Evolutionary conservation across 2,329 filamentous ascomycete genomes (phyloP).

Genomic region (Cladosporium phlei): DNA sequence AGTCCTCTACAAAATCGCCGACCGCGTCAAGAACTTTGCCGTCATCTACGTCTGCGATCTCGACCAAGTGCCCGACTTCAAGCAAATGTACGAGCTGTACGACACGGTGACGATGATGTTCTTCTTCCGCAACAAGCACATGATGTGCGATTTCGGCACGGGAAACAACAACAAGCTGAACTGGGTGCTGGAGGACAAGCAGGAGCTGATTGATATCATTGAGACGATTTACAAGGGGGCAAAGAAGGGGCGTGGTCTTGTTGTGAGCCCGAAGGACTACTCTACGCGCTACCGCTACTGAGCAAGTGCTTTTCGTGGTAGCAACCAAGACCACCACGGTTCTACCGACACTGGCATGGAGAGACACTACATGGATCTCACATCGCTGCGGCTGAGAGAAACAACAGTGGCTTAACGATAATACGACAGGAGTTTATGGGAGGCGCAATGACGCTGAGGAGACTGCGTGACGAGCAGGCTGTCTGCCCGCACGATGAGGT

Average conservation of each 20-base stretch:
- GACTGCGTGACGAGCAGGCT: neutral
- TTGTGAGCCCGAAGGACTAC: constrained; percentile 89
- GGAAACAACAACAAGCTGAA: constrained; percentile 99
- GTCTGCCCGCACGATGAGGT: neutral
- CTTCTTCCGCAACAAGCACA: constrained; percentile 98
- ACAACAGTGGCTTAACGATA: no score
- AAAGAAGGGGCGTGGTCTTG: constrained; percentile 93
- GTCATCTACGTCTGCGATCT: constrained; percentile 93
- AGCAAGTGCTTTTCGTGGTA: neutral
- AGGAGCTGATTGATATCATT: constrained; percentile 96
- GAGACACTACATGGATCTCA: no score
- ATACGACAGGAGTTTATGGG: neutral
- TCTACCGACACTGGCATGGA: no score
- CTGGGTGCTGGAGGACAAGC: constrained; percentile 94
- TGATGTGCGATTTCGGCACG: constrained; percentile 97
- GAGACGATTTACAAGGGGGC: constrained; percentile 98
- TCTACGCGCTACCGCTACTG: constrained; percentile 66
- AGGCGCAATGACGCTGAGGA: neutral
- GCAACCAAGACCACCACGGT: no score
- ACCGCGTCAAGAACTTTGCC: constrained; percentile 88
- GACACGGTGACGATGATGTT: constrained; percentile 95
- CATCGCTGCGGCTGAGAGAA: no score
- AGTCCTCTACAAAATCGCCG: constrained; percentile 89
- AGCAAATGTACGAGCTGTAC: constrained; percentile 80
- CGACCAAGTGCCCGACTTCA: constrained; percentile 87